Conservation (phyloP, 2,329 filamentous ascomycete species). For the Sclerotinia borealis region DNA sequence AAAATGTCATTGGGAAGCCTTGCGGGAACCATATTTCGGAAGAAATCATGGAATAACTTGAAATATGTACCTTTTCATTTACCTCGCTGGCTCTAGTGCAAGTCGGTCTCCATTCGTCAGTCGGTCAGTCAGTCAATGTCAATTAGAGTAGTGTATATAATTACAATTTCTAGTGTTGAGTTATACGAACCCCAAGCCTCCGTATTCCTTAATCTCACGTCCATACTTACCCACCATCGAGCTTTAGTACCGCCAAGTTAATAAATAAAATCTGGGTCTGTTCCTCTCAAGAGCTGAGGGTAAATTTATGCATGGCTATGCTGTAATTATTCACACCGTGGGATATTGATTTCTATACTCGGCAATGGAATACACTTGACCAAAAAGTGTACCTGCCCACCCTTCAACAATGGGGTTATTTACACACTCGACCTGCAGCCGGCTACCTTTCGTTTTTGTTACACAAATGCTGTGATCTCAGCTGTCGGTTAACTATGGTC, state of each 20-base stretch:
- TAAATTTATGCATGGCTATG: background rate
- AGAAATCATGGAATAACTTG: too few relatives aligned
- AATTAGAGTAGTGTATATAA: background rate
- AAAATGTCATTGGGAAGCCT: background rate
- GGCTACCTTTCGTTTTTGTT: too few relatives aligned
- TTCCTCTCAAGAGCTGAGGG: background rate
- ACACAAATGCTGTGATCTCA: background rate
- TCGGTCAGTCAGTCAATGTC: too few relatives aligned
- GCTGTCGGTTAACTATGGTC: background rate
- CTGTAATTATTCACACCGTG: background rate
- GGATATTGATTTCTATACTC: too few relatives aligned
- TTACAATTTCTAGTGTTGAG: background rate
- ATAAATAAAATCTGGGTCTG: background rate
- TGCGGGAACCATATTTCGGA: too few relatives aligned
- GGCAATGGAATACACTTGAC: background rate
- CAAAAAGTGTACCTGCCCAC: background rate
- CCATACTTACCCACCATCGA: background rate
- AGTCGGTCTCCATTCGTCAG: too few relatives aligned
- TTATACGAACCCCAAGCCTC: too few relatives aligned
- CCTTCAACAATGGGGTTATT: too few relatives aligned
- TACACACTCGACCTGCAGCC: too few relatives aligned
- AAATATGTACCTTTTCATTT: too few relatives aligned
- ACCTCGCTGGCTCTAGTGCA: background rate
- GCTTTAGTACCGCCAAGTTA: too few relatives aligned
- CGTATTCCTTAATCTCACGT: too few relatives aligned